Evolutionary conservation across 2,329 filamentous ascomycete species (phyloP).

Genomic region (Xylariales sp.): DNA sequence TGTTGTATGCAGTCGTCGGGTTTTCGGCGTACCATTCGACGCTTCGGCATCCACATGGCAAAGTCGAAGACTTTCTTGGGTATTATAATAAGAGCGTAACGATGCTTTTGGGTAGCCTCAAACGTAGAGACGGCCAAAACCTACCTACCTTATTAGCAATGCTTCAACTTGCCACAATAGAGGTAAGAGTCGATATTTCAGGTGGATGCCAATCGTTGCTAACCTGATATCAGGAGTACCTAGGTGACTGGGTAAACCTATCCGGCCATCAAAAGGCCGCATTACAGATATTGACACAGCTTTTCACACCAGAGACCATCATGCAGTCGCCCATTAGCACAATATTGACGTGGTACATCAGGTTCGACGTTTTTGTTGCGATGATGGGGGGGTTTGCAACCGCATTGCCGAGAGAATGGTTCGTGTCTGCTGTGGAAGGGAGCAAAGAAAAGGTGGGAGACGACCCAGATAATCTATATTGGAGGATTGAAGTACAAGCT

Average conservation of each 20-base stretch:
- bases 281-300: slow-evolving; percentile 78
- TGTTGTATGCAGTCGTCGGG: slow-evolving; percentile 87
- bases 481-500: slow-evolving; percentile 75
- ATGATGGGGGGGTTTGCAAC: slow-evolving; percentile 84
- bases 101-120: slow-evolving; percentile 77
- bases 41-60: slow-evolving; percentile 75
- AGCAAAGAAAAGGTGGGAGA: slow-evolving; percentile 68
- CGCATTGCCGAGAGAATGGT: slow-evolving; percentile 82
- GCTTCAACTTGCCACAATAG: slow-evolving; percentile 90
- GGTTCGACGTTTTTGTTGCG: slow-evolving; percentile 87
- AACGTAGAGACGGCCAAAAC: slow-evolving; percentile 75
- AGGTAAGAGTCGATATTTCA: slow-evolving; percentile 67
- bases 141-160: slow-evolving; percentile 86
- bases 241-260: slow-evolving; percentile 95
- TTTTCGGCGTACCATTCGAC: slow-evolving; percentile 91
- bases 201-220: slow-evolving; percentile 29
- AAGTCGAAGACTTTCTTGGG: slow-evolving; percentile 82
- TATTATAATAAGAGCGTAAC: slow-evolving; percentile 93
- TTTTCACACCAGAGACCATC: slow-evolving; percentile 82
- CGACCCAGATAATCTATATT: slow-evolving; percentile 71
- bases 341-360: slow-evolving; percentile 87
- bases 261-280: slow-evolving; percentile 94
- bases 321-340: slow-evolving; percentile 77
- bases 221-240: slow-evolving; percentile 74
- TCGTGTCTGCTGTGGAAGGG: slow-evolving; percentile 71